Evolutionary conservation across 495 filamentous ascomycete genomes (phyloP).

Genomic region (Barbatosphaeria neglecta): DNA sequence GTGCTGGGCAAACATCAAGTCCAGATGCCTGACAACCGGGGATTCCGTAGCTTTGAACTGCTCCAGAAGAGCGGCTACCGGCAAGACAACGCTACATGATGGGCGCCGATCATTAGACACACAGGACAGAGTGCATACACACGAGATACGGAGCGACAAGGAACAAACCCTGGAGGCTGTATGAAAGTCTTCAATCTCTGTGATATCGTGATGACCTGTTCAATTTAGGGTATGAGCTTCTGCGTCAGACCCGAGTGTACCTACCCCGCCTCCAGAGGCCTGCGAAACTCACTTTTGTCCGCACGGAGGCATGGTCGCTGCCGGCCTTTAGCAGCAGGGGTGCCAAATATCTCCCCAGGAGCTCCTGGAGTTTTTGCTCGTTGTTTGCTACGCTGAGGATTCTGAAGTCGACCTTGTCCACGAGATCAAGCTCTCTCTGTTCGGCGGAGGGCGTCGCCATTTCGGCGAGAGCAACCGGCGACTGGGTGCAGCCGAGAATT

Average conservation of each 20-base stretch:
- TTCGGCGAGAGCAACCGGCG: neutral
- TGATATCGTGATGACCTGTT: conserved; percentile 55
- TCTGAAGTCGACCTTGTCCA: conserved; percentile 82
- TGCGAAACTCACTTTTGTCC: conserved; percentile 56
- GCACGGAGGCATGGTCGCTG: conserved; percentile 67
- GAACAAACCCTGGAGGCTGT: conserved; percentile 27
- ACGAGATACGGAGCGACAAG: neutral
- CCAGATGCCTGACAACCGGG: conserved; percentile 76
- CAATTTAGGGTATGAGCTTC: neutral
- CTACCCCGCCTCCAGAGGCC: no score
- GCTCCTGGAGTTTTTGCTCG: conserved; percentile 66
- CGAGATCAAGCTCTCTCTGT: conserved; percentile 67
- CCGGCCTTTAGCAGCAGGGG: conserved; percentile 74
- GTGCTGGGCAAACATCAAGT: conserved; percentile 80
- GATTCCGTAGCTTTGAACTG: conserved; percentile 72
- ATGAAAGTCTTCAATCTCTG: conserved; percentile 44
- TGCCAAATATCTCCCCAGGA: conserved; percentile 68
- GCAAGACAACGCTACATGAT: conserved; percentile 53
- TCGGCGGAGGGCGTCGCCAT: conserved; percentile 35
- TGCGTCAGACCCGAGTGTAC: neutral
- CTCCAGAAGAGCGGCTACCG: conserved; percentile 68
- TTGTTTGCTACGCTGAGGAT: conserved; percentile 71
- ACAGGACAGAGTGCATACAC: neutral
- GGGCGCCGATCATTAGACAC: neutral
- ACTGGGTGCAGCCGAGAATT: neutral